Conservation (phyloP, 2,329 filamentous ascomycete genomes). For the Xylaria hypoxylon region DNA sequence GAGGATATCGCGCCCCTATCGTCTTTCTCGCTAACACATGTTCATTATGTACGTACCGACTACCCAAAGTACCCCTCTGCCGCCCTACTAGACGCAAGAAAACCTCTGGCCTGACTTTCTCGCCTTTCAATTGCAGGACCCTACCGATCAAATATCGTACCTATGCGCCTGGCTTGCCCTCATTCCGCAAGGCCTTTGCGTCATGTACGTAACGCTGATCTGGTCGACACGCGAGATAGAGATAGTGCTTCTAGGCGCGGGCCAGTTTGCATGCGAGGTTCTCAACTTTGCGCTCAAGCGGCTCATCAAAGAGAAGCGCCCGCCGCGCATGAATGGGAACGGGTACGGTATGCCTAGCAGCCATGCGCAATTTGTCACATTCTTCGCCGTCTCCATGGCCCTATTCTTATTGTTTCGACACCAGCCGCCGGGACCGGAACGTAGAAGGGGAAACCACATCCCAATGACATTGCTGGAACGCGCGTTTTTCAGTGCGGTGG, state of each 20-base stretch:
- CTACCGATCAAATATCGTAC: conserved; percentile 84
- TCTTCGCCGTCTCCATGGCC: conserved; percentile 85
- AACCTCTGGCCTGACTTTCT: conserved; percentile 24
- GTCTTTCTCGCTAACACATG: conserved; percentile 93
- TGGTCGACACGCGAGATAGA: conserved; percentile 93
- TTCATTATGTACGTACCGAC: conserved; percentile 81
- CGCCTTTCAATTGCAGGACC: conserved; percentile 71
- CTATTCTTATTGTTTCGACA: conserved; percentile 89
- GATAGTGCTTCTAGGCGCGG: conserved; percentile 87
- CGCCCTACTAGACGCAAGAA: not conserved
- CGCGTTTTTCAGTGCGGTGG: conserved; percentile 63
- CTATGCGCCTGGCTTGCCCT: conserved; percentile 94
- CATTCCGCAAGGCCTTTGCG: conserved; percentile 88
- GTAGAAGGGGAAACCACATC: conserved; percentile 56
- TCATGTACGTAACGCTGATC: conserved; percentile 89
- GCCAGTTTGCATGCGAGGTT: conserved; percentile 91
- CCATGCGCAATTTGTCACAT: conserved; percentile 94
- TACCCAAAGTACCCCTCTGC: not conserved
- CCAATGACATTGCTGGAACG: conserved; percentile 74
- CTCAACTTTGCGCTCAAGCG: conserved; percentile 92
- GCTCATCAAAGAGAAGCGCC: conserved; percentile 90
- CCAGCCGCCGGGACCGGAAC: conserved; percentile 61
- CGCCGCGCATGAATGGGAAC: conserved; percentile 84
- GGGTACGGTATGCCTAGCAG: conserved; percentile 98
- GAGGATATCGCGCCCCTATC: conserved; percentile 72